Conservation (phyloP, 495 filamentous ascomycete genomes). For the Neurospora sp. region DNA sequence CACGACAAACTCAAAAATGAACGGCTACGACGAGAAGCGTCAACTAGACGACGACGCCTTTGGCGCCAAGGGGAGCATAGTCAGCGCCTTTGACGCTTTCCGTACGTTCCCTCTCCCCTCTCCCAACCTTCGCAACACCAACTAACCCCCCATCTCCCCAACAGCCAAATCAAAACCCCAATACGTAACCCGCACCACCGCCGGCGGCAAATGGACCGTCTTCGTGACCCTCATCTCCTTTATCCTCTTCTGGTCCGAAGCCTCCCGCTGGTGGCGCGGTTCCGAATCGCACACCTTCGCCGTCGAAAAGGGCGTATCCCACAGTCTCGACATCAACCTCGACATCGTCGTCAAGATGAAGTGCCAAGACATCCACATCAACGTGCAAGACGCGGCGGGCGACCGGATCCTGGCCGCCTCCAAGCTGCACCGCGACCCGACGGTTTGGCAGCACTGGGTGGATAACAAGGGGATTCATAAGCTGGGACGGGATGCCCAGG, state of each 20-base stretch:
- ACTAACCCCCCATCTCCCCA: constrained; percentile 17
- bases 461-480: constrained; percentile 58
- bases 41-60: constrained; percentile 64
- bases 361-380: constrained; percentile 82
- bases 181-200: constrained; percentile 70
- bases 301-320: constrained; percentile 87
- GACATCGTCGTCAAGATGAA: constrained; percentile 89
- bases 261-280: constrained; percentile 73
- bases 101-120: constrained; percentile 48
- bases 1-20: constrained; percentile 26
- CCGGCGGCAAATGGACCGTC: constrained; percentile 90
- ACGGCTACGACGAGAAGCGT: constrained; percentile 46
- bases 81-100: constrained; percentile 93
- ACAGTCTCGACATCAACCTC: constrained; percentile 85
- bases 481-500: constrained; percentile 43
- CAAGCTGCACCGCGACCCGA: constrained; percentile 62
- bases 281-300: constrained; percentile 78
- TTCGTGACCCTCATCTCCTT: constrained; percentile 62
- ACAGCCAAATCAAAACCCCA: constrained; percentile 92
- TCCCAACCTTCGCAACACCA: background rate
- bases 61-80: constrained; percentile 57
- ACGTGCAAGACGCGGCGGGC: constrained; percentile 92
- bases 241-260: constrained; percentile 65
- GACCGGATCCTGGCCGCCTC: constrained; percentile 82
- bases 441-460: constrained; percentile 74